These are phyloP conservation scores for Fraxinus sp. DNA, from an alignment of 305 asterid species.

Conservation along the genomic window DNA sequence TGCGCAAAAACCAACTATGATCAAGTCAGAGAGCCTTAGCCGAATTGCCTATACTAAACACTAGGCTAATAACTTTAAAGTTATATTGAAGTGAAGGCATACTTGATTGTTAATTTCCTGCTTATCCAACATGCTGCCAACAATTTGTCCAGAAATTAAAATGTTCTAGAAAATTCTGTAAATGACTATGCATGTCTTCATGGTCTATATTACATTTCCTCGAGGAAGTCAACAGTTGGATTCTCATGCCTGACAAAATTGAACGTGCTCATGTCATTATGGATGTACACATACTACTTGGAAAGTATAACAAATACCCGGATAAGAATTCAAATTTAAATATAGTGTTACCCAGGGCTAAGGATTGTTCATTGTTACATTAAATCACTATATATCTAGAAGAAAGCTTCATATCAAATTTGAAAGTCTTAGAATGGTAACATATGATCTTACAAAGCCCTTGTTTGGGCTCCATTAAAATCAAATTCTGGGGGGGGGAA, in stretches of 20 bases:
- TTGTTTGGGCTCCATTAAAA: too few species aligned
- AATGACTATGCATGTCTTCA: constrained; percentile 11
- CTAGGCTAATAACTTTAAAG: not conserved
- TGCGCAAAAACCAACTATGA: not conserved
- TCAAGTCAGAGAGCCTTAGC: not conserved
- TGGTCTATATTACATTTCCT: constrained; percentile 18
- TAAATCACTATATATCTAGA: not conserved
- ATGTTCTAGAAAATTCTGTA: constrained; percentile 12
- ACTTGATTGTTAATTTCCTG: constrained; percentile 18
- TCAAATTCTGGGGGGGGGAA: too few species aligned
- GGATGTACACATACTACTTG: not conserved
- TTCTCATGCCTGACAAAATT: constrained; percentile 1
- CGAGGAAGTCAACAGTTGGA: constrained; percentile 13
- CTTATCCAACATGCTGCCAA: constrained; percentile 5
- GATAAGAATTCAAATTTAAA: not conserved
- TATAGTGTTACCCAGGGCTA: not conserved
- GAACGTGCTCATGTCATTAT: not conserved
- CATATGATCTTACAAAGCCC: not conserved
- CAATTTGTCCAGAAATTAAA: constrained; percentile 9
- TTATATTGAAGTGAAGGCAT: not conserved
- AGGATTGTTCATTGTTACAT: not conserved
- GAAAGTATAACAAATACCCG: not conserved
- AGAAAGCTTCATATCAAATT: not conserved
- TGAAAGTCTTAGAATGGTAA: not conserved
- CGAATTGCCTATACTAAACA: not conserved